Evolutionary conservation across 805 yeast genomes (phyloP).

Genomic region (Schwanniomyces vanrijiae): DNA sequence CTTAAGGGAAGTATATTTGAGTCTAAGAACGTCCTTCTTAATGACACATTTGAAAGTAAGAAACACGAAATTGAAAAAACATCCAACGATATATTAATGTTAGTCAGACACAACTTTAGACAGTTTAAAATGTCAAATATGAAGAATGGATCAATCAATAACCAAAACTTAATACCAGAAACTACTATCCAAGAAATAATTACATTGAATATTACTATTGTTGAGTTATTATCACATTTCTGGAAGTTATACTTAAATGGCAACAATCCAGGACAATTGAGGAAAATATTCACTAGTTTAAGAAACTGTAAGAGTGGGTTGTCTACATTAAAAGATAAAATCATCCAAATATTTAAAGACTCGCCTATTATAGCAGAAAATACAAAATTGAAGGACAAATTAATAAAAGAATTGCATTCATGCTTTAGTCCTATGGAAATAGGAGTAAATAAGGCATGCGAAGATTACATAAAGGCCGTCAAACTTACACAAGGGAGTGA

Average conservation of each 20-base stretch:
- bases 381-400: conserved; percentile 33
- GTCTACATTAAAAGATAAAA: conserved; percentile 23
- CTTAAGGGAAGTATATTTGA: conserved; percentile 14
- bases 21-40: conserved; percentile 13
- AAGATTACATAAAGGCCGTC: conserved; percentile 33
- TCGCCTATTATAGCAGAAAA: conserved; percentile 26
- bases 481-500: conserved; percentile 10
- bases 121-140: conserved; percentile 20
- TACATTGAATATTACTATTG: conserved; percentile 37
- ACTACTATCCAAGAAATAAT: conserved; percentile 32
- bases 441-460: conserved; percentile 33
- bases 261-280: conserved; percentile 36
- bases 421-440: conserved; percentile 32
- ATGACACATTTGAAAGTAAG: conserved; percentile 28
- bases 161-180: conserved; percentile 23
- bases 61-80: conserved; percentile 31
- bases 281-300: conserved; percentile 35
- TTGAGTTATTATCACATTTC: conserved; percentile 43
- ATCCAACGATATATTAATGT: conserved; percentile 26
- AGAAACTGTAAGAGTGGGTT: conserved; percentile 34
- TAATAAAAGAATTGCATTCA: conserved; percentile 29
- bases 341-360: conserved; percentile 16
- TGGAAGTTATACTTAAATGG: conserved; percentile 40
- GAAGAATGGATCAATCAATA: conserved; percentile 2
- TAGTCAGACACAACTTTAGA: conserved; percentile 37